Evolutionary conservation across 768 basidiomycete species (phyloP).

Genomic region (Thelephora ganbajun): DNA sequence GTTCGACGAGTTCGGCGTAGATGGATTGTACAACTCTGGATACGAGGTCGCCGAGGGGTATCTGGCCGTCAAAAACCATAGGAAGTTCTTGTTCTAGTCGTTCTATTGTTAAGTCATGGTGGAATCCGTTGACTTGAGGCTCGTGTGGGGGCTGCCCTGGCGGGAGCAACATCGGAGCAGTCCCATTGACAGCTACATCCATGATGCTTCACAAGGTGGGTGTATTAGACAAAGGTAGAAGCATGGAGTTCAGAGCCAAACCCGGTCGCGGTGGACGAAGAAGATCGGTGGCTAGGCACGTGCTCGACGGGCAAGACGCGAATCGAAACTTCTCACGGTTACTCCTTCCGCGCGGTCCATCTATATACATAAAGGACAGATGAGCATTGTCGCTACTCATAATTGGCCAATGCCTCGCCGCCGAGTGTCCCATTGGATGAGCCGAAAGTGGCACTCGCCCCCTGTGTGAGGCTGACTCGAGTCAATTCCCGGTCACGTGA

Average conservation of each 20-base stretch:
- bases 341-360: no score
- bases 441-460: no score
- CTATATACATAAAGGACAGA: no score
- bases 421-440: no score
- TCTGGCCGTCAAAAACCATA: conserved; percentile 55
- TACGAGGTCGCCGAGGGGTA: conserved; percentile 58
- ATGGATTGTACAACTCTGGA: conserved; percentile 67
- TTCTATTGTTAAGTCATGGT: conserved; percentile 27
- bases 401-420: no score
- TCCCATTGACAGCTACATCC: conserved; percentile 8
- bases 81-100: conserved; percentile 66
- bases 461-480: no score
- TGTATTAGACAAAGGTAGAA: background rate
- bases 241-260: background rate
- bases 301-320: no score
- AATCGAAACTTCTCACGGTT: no score
- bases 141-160: conserved; percentile 4
- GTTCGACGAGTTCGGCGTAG: conserved; percentile 70
- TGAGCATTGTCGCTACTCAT: no score
- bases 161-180: background rate
- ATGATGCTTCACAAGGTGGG: background rate
- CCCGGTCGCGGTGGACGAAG: no score
- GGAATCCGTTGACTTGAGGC: conserved; percentile 17
- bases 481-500: no score
- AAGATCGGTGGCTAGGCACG: no score